A percentile compares a stretch with the other conserved stretches of the same genome.
Evolutionary conservation across 2,329 filamentous ascomycete genomes (phyloP).

Genomic region (Penicillium sp.): DNA sequence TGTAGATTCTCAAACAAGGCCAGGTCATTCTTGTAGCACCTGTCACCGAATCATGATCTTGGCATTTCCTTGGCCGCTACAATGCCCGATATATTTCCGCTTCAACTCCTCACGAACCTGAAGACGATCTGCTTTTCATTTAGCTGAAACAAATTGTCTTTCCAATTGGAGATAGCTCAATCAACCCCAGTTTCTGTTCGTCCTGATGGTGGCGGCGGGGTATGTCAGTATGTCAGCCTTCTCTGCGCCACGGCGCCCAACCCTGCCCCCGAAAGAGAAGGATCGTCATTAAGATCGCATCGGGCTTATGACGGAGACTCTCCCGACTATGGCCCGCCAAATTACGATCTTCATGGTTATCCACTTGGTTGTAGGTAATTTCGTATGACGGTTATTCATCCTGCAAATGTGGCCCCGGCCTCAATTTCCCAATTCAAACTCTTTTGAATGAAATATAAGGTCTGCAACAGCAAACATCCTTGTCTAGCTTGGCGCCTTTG

Average conservation of each 20-base stretch:
- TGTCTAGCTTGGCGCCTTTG: constrained; percentile 21
- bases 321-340: constrained; percentile 10
- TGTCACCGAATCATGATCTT: not conserved
- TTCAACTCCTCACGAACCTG: not conserved
- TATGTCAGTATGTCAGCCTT: constrained; percentile 15
- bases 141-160: not conserved
- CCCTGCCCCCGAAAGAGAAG: constrained; percentile 8
- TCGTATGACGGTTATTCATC: constrained; percentile 5
- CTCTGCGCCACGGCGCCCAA: constrained; percentile 27
- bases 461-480: constrained; percentile 15
- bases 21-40: not conserved
- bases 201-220: constrained; percentile 17
- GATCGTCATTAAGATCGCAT: constrained; percentile 20
- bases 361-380: constrained; percentile 15
- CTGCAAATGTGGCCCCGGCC: constrained; percentile 19
- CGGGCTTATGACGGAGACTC: constrained; percentile 14
- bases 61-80: not conserved
- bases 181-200: constrained; percentile 8
- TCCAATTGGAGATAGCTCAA: constrained; percentile 7
- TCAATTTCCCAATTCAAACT: constrained; percentile 7
- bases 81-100: constrained; percentile 3
- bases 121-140: not conserved
- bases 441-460: constrained; percentile 25
- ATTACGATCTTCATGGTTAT: not conserved
- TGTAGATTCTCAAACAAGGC: not conserved